Evolutionary conservation across 129 eudicot genomes (phyloP), one percentile per base, ranked within the genome.

Genomic region (Pseudognaphalium luteoalbum): DNA sequence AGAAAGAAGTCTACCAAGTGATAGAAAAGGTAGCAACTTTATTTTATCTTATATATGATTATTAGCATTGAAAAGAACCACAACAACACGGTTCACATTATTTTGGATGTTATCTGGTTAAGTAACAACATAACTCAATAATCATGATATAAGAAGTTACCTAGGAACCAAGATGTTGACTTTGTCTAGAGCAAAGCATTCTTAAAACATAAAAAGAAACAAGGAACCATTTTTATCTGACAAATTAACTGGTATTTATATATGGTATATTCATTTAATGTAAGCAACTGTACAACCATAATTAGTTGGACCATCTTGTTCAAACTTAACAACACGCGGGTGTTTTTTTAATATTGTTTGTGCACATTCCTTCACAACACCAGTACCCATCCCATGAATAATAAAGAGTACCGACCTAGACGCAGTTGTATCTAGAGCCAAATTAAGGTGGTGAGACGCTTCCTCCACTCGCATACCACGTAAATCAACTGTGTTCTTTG

Each of bases 261-360:
- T 73, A 37, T 32, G 32, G 62, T 66, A 67, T 29, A 11, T 32
- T 93, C 83, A 90, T 79, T 90, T 88, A 63, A 93, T 78, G 80
- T 85, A 84, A 73, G 97, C 98, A 82, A 88, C 86, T 77, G 97
- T 93, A 81, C 98, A 90, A n/a, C 98, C 98, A 72, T 86, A 90
- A 71, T 93, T 93, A 82, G 80, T 85, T 4, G 92, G 87, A 86
- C 92, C 86, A 62, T 93, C 98, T 81, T 90, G 97, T 77, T 93
- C 96, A 88, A 90, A 93, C 86, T 88, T 90, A 54, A 76, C 80
- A 78, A 93, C 84, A 6, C 97, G 92, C 0, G 92, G 92, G 78
- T 93, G 92, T 11, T 82, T 85, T 77, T 64, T 88, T 70, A 90
- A 68, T 78, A 90, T 71, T 79, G 87, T 76, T 42, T 80, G 78